Evolutionary conservation across 768 basidiomycete genomes (phyloP).

Genomic region (Tricholoma furcatifolium): DNA sequence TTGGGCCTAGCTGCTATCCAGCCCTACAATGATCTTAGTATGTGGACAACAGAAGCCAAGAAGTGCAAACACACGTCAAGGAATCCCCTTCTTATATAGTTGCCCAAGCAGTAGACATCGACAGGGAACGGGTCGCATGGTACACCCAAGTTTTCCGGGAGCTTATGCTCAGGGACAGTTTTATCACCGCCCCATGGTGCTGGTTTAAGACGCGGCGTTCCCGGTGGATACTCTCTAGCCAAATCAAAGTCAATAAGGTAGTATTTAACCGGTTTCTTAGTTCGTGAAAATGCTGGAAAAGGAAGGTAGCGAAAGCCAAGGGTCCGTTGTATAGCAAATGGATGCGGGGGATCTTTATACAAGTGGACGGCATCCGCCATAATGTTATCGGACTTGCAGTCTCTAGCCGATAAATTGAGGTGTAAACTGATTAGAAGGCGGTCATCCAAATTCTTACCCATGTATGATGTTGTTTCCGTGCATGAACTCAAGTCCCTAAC

Average conservation of each 20-base stretch:
- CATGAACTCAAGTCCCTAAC: slow-evolving; percentile 33
- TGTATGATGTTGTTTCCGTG: slow-evolving; percentile 31
- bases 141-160: neutral
- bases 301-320: slow-evolving; percentile 7
- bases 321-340: slow-evolving; percentile 1
- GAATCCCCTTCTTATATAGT: neutral
- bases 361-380: slow-evolving; percentile 15
- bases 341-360: slow-evolving; percentile 12
- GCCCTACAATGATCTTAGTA: neutral
- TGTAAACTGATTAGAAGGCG: neutral
- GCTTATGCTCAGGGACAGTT: slow-evolving; percentile 1
- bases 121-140: slow-evolving; percentile 10
- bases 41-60: neutral
- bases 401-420: slow-evolving; percentile 4
- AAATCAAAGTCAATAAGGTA: slow-evolving; percentile 26
- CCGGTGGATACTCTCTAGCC: slow-evolving; percentile 14
- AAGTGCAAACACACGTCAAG: neutral
- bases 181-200: slow-evolving; percentile 8
- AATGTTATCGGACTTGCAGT: slow-evolving; percentile 17
- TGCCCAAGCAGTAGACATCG: slow-evolving; percentile 9
- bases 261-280: slow-evolving; percentile 18
- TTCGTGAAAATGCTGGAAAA: slow-evolving; percentile 8
- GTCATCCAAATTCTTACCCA: too few relatives aligned
- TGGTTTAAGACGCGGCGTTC: neutral
- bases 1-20: neutral